phyloP scores from a whole-genome alignment of 2,329 filamentous ascomycete genomes.

The Cytospora mali region DNA sequence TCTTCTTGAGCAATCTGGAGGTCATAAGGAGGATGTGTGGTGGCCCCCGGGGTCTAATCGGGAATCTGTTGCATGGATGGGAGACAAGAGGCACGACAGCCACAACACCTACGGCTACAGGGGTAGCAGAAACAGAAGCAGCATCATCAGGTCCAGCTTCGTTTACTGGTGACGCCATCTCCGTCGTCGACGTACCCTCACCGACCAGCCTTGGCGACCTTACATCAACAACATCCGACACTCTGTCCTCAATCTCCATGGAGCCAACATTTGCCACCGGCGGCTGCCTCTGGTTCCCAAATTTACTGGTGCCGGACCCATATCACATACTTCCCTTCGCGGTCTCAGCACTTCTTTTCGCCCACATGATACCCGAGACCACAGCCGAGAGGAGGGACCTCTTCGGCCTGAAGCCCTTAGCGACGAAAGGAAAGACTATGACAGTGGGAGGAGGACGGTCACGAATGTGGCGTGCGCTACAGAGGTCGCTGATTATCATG shows the following conservation, averaged over 20 bases:
- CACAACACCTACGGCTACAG: slow-evolving; percentile 2
- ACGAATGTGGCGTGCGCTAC: slow-evolving; percentile 30
- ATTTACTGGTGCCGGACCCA: slow-evolving; percentile 56
- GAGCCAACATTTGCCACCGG: slow-evolving; percentile 47
- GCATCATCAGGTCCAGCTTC: neutral
- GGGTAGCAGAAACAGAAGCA: slow-evolving; percentile 6
- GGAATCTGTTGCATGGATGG: slow-evolving; percentile 35
- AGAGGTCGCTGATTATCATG: slow-evolving; percentile 37
- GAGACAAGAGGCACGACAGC: neutral
- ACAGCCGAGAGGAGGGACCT: slow-evolving; percentile 31
- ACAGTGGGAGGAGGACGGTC: slow-evolving; percentile 9
- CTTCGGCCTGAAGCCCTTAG: slow-evolving; percentile 30
- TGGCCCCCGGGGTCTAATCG: slow-evolving; percentile 42
- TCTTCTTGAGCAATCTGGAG: slow-evolving; percentile 56
- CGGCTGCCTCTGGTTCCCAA: slow-evolving; percentile 58
- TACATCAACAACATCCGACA: slow-evolving; percentile 21
- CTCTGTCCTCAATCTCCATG: slow-evolving; percentile 9
- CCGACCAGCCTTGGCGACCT: slow-evolving; percentile 34
- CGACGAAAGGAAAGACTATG: slow-evolving; percentile 3
- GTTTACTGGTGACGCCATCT: slow-evolving; percentile 17
- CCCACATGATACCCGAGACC: slow-evolving; percentile 40
- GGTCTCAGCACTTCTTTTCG: slow-evolving; percentile 41
- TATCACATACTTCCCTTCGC: slow-evolving; percentile 50
- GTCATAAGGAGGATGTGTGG: slow-evolving; percentile 52
- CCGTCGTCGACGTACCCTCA: neutral